Percentiles rank a stretch among this genome's conserved stretches.
Evolutionary conservation across 305 asterid genomes (phyloP).

Genomic region (Fraxinus angustifolia): DNA sequence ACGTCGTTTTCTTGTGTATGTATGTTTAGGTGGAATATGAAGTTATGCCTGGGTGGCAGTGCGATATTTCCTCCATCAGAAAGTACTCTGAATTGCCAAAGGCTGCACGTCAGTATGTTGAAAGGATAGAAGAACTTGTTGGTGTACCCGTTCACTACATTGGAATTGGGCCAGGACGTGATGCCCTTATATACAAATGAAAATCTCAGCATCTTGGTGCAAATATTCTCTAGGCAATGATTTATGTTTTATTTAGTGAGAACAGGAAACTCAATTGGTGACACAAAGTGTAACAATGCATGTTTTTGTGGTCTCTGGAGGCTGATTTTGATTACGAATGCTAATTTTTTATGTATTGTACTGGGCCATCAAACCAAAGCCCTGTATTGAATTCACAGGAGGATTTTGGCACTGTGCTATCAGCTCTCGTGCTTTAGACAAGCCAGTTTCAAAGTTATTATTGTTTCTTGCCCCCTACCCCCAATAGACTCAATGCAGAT

Average conservation of each 20-base stretch:
- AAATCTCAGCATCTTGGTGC: neutral
- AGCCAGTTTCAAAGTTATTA: neutral
- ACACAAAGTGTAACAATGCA: neutral
- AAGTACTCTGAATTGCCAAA: constrained; percentile 82
- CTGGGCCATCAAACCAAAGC: neutral
- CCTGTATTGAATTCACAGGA: neutral
- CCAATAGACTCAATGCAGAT: neutral
- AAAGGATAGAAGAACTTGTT: constrained; percentile 83
- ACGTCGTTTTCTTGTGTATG: neutral
- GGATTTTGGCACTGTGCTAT: neutral
- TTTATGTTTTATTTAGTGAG: neutral
- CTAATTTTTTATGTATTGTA: neutral
- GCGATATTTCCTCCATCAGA: constrained; percentile 72
- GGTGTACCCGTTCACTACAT: constrained; percentile 90
- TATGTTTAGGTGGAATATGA: constrained; percentile 74
- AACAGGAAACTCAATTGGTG: neutral
- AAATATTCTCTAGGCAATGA: neutral
- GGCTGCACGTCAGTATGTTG: constrained; percentile 74
- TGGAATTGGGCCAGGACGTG: constrained; percentile 94
- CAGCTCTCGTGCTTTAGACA: neutral
- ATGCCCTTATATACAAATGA: constrained; percentile 89
- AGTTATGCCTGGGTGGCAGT: constrained; percentile 81
- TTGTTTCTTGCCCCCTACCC: neutral
- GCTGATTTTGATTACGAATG: neutral
- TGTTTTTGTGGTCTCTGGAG: neutral